Conservation (phyloP, 495 filamentous ascomycete genomes). For the Talaromyces borbonicus region DNA sequence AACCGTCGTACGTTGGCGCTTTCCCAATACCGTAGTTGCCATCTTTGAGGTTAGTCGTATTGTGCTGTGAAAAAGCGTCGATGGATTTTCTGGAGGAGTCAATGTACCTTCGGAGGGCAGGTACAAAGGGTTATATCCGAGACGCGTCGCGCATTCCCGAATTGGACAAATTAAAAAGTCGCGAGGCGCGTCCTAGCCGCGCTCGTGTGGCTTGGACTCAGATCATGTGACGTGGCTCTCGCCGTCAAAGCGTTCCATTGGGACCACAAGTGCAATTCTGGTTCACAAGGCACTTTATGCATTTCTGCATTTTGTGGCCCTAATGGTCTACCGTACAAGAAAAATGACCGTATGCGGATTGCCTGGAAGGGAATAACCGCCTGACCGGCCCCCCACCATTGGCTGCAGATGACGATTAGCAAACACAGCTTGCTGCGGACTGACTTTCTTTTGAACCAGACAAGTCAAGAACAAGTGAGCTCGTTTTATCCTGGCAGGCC, state of each 20-base stretch:
- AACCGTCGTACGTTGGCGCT: conserved; percentile 53
- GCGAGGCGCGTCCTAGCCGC: conserved; percentile 5
- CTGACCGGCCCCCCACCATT: neutral
- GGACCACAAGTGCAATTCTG: conserved; percentile 2
- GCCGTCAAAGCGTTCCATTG: neutral
- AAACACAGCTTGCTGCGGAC: neutral
- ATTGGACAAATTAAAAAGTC: neutral
- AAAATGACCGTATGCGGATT: too few relatives aligned
- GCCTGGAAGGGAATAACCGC: neutral
- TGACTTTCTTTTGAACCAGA: too few relatives aligned
- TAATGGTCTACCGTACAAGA: neutral
- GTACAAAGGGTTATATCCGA: conserved; percentile 5
- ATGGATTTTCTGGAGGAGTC: conserved; percentile 14
- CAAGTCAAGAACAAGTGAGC: too few relatives aligned
- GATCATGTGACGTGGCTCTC: conserved; percentile 1
- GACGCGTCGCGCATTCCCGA: conserved; percentile 4
- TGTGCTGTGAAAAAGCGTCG: conserved; percentile 11
- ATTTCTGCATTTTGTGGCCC: neutral
- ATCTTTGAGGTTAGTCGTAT: conserved; percentile 27
- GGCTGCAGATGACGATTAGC: conserved; percentile 4
- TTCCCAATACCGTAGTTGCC: conserved; percentile 58
- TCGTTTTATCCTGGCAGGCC: too few relatives aligned
- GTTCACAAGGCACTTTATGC: neutral
- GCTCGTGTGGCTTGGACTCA: neutral
- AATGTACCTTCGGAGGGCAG: conserved; percentile 13